A percentile compares a stretch with the other conserved stretches of the same genome.
Evolutionary conservation across 2,329 filamentous ascomycete genomes (phyloP).

Genomic region (Lasiodiplodia sp.): DNA sequence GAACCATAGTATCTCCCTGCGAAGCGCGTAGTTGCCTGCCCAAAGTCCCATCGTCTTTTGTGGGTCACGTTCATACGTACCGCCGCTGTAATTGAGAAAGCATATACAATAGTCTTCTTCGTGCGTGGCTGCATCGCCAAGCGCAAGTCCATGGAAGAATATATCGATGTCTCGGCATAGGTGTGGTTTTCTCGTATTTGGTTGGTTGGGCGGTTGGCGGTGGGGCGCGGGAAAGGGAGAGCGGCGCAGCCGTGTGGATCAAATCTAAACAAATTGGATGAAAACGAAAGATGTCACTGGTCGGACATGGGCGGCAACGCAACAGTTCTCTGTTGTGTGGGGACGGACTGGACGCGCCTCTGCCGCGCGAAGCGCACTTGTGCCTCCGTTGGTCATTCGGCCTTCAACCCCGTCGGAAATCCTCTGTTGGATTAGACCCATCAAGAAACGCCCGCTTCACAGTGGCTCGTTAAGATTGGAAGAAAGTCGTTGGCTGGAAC

Average conservation of each 20-base stretch:
- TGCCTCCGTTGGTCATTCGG: neutral
- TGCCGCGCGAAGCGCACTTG: neutral
- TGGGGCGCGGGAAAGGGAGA: neutral
- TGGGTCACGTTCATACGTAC: neutral
- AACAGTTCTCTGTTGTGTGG: neutral
- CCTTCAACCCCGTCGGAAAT: neutral
- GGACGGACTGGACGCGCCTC: neutral
- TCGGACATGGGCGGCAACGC: neutral
- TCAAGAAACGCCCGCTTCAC: neutral
- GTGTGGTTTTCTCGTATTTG: neutral
- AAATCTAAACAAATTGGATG: constrained; percentile 5
- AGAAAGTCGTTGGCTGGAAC: constrained; percentile 5
- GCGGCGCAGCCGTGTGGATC: constrained; percentile 22
- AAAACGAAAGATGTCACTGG: neutral
- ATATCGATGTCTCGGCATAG: constrained; percentile 13
- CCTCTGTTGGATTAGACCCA: constrained; percentile 2
- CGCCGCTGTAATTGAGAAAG: neutral
- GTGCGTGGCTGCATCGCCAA: neutral
- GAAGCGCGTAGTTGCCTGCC: neutral
- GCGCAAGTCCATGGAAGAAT: neutral
- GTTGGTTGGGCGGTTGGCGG: neutral
- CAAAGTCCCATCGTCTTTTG: neutral
- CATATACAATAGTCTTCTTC: neutral
- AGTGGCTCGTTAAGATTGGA: neutral
- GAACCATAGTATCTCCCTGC: neutral